These are phyloP conservation scores for Takakia lepidozioides DNA, from an alignment of 225 moss, liverwort and hornwort species.

Conservation along the genomic window DNA sequence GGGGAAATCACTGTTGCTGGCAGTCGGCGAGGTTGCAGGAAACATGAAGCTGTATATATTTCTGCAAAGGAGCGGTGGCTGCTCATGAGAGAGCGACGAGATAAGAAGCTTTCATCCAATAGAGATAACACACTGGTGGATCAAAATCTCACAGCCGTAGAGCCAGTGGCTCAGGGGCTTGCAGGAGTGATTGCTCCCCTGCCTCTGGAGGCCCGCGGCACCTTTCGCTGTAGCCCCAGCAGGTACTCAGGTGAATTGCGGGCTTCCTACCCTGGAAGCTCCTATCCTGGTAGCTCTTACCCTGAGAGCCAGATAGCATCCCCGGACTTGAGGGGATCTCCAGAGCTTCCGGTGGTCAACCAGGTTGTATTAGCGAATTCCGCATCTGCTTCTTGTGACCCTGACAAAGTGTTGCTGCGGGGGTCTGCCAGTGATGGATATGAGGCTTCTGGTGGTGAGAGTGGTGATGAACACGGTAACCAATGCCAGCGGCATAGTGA, in stretches of 20 bases:
- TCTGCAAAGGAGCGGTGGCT: constrained; percentile 38
- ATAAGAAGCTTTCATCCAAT: constrained; percentile 13
- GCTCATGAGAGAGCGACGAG: constrained; percentile 34
- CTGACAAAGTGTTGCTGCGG: constrained; percentile 29
- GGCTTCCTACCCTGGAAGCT: constrained; percentile 33
- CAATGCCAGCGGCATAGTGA: constrained; percentile 35
- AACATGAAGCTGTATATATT: constrained; percentile 24
- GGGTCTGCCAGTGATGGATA: constrained; percentile 71
- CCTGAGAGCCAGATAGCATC: constrained; percentile 33
- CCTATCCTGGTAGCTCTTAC: constrained; percentile 39
- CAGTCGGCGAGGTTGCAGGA: constrained; percentile 54
- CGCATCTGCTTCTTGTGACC: constrained; percentile 3
- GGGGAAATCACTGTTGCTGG: constrained; percentile 55
- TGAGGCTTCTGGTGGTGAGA: constrained; percentile 82
- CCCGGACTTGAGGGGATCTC: constrained; percentile 32
- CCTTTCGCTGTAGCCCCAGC: constrained; percentile 36
- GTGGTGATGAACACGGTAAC: constrained; percentile 63
- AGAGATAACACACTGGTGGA: too few relatives aligned
- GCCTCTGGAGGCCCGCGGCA: constrained; percentile 22
- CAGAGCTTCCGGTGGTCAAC: constrained; percentile 10
- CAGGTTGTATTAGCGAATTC: constrained; percentile 4
- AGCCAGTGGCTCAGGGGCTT: too few relatives aligned
- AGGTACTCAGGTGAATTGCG: constrained; percentile 38
- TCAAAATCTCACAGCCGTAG: too few relatives aligned
- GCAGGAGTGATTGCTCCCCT: background rate